Conservation (phyloP, 108 stramenopile genomes). For the Epithemia pelagica region DNA sequence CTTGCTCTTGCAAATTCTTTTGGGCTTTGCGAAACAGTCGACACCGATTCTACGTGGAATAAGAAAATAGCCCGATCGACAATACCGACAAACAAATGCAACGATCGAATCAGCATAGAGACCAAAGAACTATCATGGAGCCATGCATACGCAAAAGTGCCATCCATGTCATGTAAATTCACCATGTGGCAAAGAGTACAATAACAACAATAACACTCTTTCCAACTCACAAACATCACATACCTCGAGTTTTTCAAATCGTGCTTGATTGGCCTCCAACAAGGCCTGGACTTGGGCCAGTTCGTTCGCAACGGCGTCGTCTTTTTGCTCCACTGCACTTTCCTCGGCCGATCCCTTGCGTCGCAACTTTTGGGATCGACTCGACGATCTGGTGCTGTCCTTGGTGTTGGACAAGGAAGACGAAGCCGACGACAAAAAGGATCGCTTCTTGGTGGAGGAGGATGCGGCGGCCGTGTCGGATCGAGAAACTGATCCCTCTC, state of each 20-base stretch:
- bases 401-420: not conserved
- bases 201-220: not conserved
- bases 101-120: slow-evolving; percentile 5
- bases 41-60: slow-evolving; percentile 20
- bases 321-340: not conserved
- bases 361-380: not conserved
- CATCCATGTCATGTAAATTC: no score
- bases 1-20: slow-evolving; percentile 31
- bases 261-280: slow-evolving; percentile 5
- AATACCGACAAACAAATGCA: no score
- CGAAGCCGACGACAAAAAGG: no score
- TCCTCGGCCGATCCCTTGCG: not conserved
- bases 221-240: slow-evolving; percentile 1
- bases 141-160: not conserved
- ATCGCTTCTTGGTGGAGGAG: not conserved
- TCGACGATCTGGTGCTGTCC: not conserved
- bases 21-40: slow-evolving; percentile 29
- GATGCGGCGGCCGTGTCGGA: no score
- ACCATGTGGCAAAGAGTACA: not conserved
- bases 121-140: not conserved
- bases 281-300: slow-evolving; percentile 8
- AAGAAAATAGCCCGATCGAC: no score
- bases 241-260: slow-evolving; percentile 21
- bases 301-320: not conserved
- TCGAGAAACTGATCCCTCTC: no score